Evolutionary conservation across 1,284 basidiomycete genomes (phyloP).

Genomic region (Porodaedalea pini): DNA sequence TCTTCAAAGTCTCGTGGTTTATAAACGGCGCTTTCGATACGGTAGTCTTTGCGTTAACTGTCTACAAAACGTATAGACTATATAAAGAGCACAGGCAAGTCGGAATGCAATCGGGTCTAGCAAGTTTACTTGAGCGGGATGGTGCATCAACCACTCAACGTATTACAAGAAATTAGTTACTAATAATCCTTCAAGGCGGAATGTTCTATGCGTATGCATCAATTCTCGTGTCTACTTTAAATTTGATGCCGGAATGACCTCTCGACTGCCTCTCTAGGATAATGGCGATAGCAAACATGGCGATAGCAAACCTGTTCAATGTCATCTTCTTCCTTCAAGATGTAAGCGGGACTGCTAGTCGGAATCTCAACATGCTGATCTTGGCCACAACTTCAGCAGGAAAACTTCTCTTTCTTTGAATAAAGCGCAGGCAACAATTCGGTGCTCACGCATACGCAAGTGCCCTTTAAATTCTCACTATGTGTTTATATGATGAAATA

Average conservation of each 20-base stretch:
- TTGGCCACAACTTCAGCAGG: neutral
- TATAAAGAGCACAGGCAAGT: slow-evolving; percentile 4
- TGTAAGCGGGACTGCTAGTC: no score
- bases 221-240: no score
- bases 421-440: slow-evolving; percentile 19
- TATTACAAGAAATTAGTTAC: neutral
- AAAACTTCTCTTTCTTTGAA: slow-evolving; percentile 7
- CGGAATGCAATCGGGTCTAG: slow-evolving; percentile 7
- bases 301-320: slow-evolving; percentile 17
- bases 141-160: slow-evolving; percentile 3
- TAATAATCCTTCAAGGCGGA: neutral
- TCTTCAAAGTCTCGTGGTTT: slow-evolving; percentile 15
- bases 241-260: neutral
- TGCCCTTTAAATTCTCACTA: neutral
- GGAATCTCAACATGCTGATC: no score
- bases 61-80: slow-evolving; percentile 7
- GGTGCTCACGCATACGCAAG: slow-evolving; percentile 16
- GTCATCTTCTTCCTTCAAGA: slow-evolving; percentile 12
- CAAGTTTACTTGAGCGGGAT: slow-evolving; percentile 12
- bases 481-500: neutral
- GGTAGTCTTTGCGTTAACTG: slow-evolving; percentile 7
- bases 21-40: slow-evolving; percentile 11
- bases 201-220: slow-evolving; percentile 17
- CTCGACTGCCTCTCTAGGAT: neutral
- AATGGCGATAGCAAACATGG: slow-evolving; percentile 14